phyloP scores from a whole-genome alignment of 2,329 filamentous ascomycete species.

The Sarocladiaceae sp. region DNA sequence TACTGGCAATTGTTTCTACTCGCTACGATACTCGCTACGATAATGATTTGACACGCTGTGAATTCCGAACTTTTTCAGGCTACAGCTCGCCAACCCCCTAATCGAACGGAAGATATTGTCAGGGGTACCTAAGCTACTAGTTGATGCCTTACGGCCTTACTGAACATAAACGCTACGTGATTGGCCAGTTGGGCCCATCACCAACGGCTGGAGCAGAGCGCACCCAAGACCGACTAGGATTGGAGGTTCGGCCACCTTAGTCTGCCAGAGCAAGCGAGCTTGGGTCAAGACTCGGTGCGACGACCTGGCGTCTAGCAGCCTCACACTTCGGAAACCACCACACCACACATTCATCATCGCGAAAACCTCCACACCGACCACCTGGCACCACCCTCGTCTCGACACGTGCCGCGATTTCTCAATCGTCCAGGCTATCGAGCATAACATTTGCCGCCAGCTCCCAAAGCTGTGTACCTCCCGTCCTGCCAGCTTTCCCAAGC shows the following conservation, averaged over 20 bases:
- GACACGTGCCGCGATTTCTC: no score
- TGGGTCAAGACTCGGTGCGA: background rate
- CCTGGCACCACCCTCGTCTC: no score
- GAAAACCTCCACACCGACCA: background rate
- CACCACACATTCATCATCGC: background rate
- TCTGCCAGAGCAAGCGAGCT: slow-evolving; percentile 3
- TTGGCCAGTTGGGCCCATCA: slow-evolving; percentile 22
- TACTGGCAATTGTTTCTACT: no score
- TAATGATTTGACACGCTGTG: no score
- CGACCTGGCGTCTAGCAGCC: background rate
- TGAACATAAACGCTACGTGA: slow-evolving; percentile 15
- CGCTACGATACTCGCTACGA: no score
- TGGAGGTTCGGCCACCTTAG: background rate
- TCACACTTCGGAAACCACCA: background rate
- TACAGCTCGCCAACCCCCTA: no score
- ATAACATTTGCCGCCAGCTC: background rate
- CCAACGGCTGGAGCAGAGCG: slow-evolving; percentile 11
- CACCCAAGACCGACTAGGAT: background rate
- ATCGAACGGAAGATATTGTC: background rate
- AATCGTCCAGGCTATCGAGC: background rate
- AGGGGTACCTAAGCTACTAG: background rate
- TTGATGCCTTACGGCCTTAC: slow-evolving; percentile 37
- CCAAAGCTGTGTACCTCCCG: background rate
- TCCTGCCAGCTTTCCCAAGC: background rate
- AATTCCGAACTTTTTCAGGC: no score